Conservation (phyloP, 441 rosid species). For the Syzygium malaccense region DNA sequence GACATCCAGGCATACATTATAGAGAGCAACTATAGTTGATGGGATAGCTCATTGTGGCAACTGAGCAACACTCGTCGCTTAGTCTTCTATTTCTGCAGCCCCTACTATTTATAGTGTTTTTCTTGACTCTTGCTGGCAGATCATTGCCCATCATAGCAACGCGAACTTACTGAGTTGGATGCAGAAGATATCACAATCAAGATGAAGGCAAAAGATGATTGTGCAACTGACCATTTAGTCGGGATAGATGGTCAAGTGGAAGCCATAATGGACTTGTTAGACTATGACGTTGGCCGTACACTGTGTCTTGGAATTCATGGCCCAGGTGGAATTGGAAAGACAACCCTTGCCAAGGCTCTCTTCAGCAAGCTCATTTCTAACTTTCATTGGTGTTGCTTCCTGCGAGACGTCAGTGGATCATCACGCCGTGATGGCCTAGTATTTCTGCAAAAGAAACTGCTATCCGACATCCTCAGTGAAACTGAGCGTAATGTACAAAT, state of each 20-base stretch:
- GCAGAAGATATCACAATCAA: neutral
- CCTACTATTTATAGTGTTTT: too few species aligned
- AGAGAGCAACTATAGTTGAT: neutral
- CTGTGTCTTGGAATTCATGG: neutral
- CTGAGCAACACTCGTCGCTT: neutral
- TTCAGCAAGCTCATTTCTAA: neutral
- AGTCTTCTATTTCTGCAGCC: neutral
- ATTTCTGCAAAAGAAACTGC: neutral
- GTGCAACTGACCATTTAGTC: neutral
- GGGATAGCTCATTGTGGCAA: neutral
- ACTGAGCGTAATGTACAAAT: neutral
- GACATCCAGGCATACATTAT: neutral
- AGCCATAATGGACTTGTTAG: neutral
- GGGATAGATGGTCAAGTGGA: neutral
- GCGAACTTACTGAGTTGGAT: neutral
- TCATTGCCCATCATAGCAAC: neutral
- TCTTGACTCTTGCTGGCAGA: neutral
- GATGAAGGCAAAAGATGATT: neutral
- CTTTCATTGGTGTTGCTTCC: neutral
- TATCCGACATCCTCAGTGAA: neutral
- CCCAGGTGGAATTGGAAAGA: neutral
- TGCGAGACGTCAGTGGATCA: neutral
- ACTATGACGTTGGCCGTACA: neutral
- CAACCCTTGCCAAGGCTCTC: neutral
- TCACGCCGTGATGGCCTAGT: neutral